Evolutionary conservation across 225 moss, liverwort and hornwort species (phyloP).

Genomic region (Bryoerythrophyllum caledonicum): DNA sequence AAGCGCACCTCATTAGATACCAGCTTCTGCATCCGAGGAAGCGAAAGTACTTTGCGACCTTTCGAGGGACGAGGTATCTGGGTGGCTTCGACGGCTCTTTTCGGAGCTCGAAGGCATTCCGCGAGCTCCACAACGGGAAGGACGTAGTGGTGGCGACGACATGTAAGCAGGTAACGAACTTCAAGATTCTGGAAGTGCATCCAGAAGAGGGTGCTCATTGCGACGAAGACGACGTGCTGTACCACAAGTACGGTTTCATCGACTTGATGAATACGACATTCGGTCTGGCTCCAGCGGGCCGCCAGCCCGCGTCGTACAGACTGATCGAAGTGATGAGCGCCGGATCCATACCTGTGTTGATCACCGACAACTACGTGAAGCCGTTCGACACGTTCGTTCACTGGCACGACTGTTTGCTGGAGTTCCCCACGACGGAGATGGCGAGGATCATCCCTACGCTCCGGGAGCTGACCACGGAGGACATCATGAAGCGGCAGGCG

Average conservation of each 20-base stretch:
- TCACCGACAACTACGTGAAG: conserved; percentile 51
- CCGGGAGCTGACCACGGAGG: conserved; percentile 26
- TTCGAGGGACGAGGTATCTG: conserved; percentile 61
- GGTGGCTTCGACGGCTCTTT: conserved; percentile 48
- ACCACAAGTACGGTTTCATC: conserved; percentile 8
- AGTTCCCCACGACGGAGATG: conserved; percentile 53
- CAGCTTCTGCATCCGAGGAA: conserved; percentile 30
- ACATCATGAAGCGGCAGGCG: conserved; percentile 26
- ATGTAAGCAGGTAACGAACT: conserved; percentile 32
- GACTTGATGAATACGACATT: conserved; percentile 45
- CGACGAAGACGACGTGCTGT: conserved; percentile 30
- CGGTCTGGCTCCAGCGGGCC: conserved; percentile 40
- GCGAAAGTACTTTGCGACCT: conserved; percentile 61
- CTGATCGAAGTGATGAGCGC: conserved; percentile 50
- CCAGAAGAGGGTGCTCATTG: conserved; percentile 29
- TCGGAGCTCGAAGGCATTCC: conserved; percentile 48
- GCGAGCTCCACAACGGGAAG: conserved; percentile 57
- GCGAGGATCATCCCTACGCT: conserved; percentile 34
- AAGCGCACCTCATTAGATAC: conserved; percentile 19
- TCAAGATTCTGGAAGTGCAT: conserved; percentile 19
- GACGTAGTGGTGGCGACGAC: conserved; percentile 55
- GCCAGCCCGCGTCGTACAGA: conserved; percentile 32
- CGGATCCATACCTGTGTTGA: conserved; percentile 41
- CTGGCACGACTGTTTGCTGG: conserved; percentile 51
- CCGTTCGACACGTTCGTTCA: conserved; percentile 44